A percentile compares a stretch with the other conserved stretches of the same genome.
These are phyloP conservation scores for Phytopythium boreale DNA, from an alignment of 352 stramenopile species.

Conservation along the genomic window DNA sequence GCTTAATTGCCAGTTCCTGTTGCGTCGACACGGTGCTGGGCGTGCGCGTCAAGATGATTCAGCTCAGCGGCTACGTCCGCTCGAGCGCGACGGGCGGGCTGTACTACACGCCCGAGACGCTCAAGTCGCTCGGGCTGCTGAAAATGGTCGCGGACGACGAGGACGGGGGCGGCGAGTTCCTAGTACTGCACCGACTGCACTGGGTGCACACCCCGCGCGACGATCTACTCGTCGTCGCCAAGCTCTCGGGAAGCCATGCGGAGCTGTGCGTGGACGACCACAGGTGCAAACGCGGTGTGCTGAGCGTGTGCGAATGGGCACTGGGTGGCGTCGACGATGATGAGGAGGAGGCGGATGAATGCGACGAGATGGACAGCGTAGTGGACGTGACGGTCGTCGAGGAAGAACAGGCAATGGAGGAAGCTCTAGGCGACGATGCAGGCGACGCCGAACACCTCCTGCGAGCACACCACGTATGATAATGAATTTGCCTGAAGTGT, in stretches of 20 bases:
- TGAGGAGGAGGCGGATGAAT: too few species aligned
- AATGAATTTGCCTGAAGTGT: too few species aligned
- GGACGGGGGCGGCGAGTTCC: conserved; percentile 14
- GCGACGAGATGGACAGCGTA: not conserved
- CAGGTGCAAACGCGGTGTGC: conserved; percentile 6
- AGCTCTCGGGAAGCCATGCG: conserved; percentile 17
- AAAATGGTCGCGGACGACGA: conserved; percentile 12
- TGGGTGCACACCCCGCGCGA: conserved; percentile 16
- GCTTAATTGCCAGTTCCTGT: conserved; percentile 6
- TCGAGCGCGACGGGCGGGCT: conserved; percentile 10
- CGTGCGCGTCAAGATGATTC: conserved; percentile 17
- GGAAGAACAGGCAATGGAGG: not conserved
- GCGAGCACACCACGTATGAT: too few species aligned
- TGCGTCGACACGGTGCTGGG: conserved; percentile 17
- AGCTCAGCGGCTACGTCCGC: conserved; percentile 15
- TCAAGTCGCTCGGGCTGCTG: conserved; percentile 20
- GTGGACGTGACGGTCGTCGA: not conserved
- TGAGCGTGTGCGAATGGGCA: conserved; percentile 15
- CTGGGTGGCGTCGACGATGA: not conserved
- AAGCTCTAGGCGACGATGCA: not conserved
- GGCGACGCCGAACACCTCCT: too few species aligned
- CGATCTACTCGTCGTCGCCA: conserved; percentile 24
- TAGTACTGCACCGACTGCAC: conserved; percentile 24
- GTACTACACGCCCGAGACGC: conserved; percentile 14
- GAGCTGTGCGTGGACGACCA: conserved; percentile 14